Conservation (phyloP, 208 protist species). For the Trypanosoma melophagium region DNA sequence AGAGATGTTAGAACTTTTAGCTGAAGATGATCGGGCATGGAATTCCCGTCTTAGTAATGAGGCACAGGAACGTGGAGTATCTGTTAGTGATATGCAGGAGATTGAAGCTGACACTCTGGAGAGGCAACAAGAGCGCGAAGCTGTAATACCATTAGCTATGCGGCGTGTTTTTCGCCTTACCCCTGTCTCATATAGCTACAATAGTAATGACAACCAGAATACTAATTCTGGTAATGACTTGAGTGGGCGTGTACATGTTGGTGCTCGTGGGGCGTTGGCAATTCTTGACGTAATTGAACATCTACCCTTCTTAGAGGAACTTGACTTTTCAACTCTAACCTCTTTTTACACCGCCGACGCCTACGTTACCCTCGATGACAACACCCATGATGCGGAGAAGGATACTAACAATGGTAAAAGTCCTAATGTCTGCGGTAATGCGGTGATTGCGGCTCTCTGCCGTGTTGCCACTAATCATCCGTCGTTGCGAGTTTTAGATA, state of each 20-base stretch:
- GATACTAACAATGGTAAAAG: too few species aligned
- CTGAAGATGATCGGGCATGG: conserved; percentile 49
- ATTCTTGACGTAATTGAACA: conserved; percentile 57
- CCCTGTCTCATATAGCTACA: neutral
- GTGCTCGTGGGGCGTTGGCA: conserved; percentile 61
- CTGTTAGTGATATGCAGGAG: conserved; percentile 28
- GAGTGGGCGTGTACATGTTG: conserved; percentile 40
- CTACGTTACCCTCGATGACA: too few species aligned
- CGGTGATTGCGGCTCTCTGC: conserved; percentile 52
- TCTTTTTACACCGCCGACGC: conserved; percentile 61
- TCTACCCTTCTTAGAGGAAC: conserved; percentile 49
- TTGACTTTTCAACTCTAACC: conserved; percentile 65
- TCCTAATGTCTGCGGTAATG: conserved; percentile 43
- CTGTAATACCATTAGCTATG: conserved; percentile 31
- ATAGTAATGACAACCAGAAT: neutral
- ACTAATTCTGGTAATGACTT: neutral
- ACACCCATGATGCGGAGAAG: too few species aligned
- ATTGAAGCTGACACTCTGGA: conserved; percentile 37
- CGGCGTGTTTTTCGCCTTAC: conserved; percentile 34
- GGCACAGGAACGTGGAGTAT: conserved; percentile 35
- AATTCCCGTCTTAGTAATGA: conserved; percentile 31
- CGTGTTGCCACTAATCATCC: conserved; percentile 33
- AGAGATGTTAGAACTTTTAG: conserved; percentile 49
- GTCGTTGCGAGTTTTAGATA: conserved; percentile 38
- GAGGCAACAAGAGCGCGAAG: conserved; percentile 15